Base-by-base conservation (phyloP, 495 filamentous ascomycete genomes). In the Jackrogersella multiformis region DNA sequence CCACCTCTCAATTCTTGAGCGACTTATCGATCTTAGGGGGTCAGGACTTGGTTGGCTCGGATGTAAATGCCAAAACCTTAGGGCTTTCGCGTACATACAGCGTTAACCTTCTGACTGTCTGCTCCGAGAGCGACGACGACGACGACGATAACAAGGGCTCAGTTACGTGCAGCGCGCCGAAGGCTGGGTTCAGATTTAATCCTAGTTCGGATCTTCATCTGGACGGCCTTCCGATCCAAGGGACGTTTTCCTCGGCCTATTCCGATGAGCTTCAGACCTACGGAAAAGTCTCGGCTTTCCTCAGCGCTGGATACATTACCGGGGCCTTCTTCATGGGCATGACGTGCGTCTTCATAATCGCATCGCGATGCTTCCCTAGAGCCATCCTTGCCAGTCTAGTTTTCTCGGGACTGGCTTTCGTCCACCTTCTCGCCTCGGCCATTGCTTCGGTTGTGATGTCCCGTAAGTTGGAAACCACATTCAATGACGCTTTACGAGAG, bases 91-190 rank as follows among this genome's bases (percentile, higher is more conserved):
- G 56, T n/a, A 67, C 41, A 18, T 78, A 76, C 60, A 74, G 68
- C 32, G 55, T 79, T 44, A 66, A 66, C 21, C 69, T 80, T 8
- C 58, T 80, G 38, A 75, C 78, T 7, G 52, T 73, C 5, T 80
- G 78, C 57, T 62, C 65, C n/a, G 65, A 66, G 15, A 41, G 64
- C 44, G 61, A 68, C 16, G n/a, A n/a, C n/a, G n/a, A n/a, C n/a
- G n/a, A n/a, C n/a, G n/a, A n/a, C n/a, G n/a, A n/a, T n/a, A n/a
- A n/a, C n/a, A n/a, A n/a, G n/a, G 66, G 64, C 5, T 42, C 52
- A 24, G 58, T 70, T 12, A 48, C 61, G 4, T 81, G 79, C 73
- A 42, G 62, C 12, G 8, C 55, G 8, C 68, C 77, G 1, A 35
- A 51, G 15, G 34, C 78, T 52, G 74, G 75, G 32, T 78, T 71